These are phyloP conservation scores for Spergularia marina DNA, from an alignment of 148 eudicot genomes.

Conservation along the genomic window DNA sequence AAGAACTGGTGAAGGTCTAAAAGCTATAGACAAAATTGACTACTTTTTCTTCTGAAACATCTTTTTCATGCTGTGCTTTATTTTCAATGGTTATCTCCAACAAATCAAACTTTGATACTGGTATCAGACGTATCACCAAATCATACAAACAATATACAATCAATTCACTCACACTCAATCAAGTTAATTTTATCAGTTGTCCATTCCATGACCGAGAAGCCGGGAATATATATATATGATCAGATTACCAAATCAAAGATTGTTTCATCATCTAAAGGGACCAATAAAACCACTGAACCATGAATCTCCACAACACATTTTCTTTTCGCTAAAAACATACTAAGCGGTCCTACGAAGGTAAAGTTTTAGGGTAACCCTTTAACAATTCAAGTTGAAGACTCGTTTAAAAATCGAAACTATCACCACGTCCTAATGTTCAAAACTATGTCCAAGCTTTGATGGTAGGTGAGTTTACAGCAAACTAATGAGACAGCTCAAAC, in stretches of 20 bases:
- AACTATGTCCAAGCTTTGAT: background rate
- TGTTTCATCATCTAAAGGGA: background rate
- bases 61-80: background rate
- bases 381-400: too few species aligned
- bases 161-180: constrained; percentile 9
- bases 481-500: background rate
- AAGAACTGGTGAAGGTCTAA: constrained; percentile 20
- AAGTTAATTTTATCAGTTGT: constrained; percentile 8
- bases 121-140: too few species aligned
- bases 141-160: constrained; percentile 6
- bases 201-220: constrained; percentile 23
- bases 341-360: too few species aligned
- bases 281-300: background rate
- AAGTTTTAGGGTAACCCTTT: too few species aligned
- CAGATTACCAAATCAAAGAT: constrained; percentile 6
- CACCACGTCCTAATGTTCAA: too few species aligned
- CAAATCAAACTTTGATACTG: too few species aligned
- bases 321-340: background rate
- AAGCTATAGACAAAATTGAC: constrained; percentile 1
- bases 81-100: constrained; percentile 3
- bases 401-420: too few species aligned
- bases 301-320: background rate
- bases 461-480: constrained; percentile 20
- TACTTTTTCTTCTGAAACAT: background rate
- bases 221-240: background rate